Base-by-base conservation (phyloP, 2,329 filamentous ascomycete species). In the Fusarium fujikuroi region DNA sequence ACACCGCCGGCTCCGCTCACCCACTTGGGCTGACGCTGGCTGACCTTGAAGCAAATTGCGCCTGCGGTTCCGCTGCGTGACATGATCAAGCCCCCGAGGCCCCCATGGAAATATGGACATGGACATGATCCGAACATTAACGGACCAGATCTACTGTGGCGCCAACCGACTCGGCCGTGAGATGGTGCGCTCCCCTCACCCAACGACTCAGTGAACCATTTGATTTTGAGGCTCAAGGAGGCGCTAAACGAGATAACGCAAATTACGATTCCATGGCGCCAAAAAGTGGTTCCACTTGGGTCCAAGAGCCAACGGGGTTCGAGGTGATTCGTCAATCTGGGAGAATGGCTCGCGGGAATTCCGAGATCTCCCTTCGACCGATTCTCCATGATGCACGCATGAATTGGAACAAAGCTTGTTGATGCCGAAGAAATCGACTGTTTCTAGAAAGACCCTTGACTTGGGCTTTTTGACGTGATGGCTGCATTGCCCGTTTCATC, bases 141-240 rank as follows among this genome's bases (percentile, higher is more conserved):
- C 66, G 64, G 63, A 65, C 28, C n/a, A 64, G 15, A 64, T 39
- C 37, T 68, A 34, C 43, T 57, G 25, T 53, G 54, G 40, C 66
- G 39, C 65, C 49, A 44, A 25, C 6, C 30, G 36, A 54, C 46
- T 47, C 46, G 65, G 64, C 39, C 34, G 36, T 61, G 28, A 46
- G 10, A 34, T 40, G 10, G 19, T 40, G 10, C 39, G 39, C n/a
- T 25, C 30, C 28, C 18, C 21, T n/a, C 40, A 19, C 28, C 37
- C n/a, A 39, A 11, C 64, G 52, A 52, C 58, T 57, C 59, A 65
- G 44, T 23, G 32, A 28, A 40, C 21, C 44, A 32, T 46, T 65
- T 65, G 66, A 65, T 60, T 50, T 54, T 69, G 66, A 69, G 66
- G 65, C 66, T 70, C 66, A 69, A 69, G 47, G 18, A 18, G 44